A percentile compares a stretch with the other conserved stretches of the same genome.
Conservation (phyloP, 805 yeast genomes). For the Priceomyces haplophilus region DNA sequence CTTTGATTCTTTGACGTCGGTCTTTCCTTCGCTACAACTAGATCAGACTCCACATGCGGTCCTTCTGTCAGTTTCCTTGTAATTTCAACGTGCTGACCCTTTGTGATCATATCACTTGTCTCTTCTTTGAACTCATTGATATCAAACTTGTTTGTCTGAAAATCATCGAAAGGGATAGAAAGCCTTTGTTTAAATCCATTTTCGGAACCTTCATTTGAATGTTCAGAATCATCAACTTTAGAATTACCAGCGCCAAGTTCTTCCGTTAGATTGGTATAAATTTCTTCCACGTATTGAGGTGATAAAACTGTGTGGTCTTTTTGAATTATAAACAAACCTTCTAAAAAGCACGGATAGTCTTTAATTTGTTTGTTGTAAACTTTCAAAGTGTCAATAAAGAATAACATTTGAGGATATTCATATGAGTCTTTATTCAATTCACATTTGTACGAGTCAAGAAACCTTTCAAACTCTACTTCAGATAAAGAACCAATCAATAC, state of each 20-base stretch:
- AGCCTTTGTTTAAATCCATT: slow-evolving; percentile 5
- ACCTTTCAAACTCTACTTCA: slow-evolving; percentile 11
- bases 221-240: not conserved
- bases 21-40: too few relatives aligned
- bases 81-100: not conserved
- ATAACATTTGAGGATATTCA: slow-evolving; percentile 11
- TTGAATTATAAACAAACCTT: slow-evolving; percentile 15
- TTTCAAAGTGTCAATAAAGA: slow-evolving; percentile 13
- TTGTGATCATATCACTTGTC: not conserved
- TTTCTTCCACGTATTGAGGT: slow-evolving; percentile 14
- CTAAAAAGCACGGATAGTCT: slow-evolving; percentile 20
- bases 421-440: slow-evolving; percentile 6
- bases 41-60: too few relatives aligned
- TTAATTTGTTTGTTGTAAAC: slow-evolving; percentile 16
- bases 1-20: slow-evolving; percentile 1
- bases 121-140: slow-evolving; percentile 16
- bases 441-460: slow-evolving; percentile 8
- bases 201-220: not conserved
- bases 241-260: not conserved
- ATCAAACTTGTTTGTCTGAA: slow-evolving; percentile 16
- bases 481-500: slow-evolving; percentile 8
- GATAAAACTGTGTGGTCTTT: slow-evolving; percentile 8
- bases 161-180: slow-evolving; percentile 2
- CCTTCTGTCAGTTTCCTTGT: too few relatives aligned
- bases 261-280: slow-evolving; percentile 19